Evolutionary conservation across 345 rosid genomes (phyloP).

Genomic region (Carallia pectinifolia): DNA sequence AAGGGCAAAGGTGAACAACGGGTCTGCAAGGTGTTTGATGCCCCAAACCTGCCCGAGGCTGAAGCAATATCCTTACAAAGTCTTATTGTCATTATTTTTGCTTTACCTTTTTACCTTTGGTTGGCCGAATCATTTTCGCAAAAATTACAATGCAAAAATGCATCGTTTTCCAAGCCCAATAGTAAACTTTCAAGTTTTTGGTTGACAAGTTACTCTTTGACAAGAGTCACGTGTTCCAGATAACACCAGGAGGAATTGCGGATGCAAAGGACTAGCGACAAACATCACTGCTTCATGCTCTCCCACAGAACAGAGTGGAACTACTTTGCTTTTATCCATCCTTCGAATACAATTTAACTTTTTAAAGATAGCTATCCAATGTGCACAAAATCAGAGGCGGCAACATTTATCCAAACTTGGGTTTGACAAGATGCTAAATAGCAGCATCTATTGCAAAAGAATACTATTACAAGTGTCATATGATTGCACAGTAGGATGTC

Average conservation of each 20-base stretch:
- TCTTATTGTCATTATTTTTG: neutral
- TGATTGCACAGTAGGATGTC: too few relatives aligned
- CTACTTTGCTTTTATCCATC: too few relatives aligned
- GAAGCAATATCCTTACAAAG: conserved; percentile 86
- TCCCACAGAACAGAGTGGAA: too few relatives aligned
- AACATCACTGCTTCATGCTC: too few relatives aligned
- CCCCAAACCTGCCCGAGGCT: conserved; percentile 83
- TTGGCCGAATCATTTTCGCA: neutral
- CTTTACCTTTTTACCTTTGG: neutral
- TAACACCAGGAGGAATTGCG: conserved; percentile 79
- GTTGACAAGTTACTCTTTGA: conserved; percentile 41
- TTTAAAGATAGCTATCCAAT: too few relatives aligned
- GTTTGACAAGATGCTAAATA: too few relatives aligned
- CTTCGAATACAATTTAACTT: too few relatives aligned
- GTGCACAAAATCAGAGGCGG: too few relatives aligned
- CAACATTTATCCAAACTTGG: too few relatives aligned
- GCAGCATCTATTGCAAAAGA: too few relatives aligned
- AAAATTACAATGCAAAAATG: neutral
- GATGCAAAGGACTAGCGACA: conserved; percentile 67
- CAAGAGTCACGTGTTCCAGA: conserved; percentile 59
- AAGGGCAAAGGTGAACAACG: conserved; percentile 93
- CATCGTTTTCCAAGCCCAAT: neutral
- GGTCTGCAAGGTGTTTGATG: conserved; percentile 90
- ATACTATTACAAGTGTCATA: too few relatives aligned
- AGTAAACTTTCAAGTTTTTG: neutral